Conservation (phyloP, 2,329 filamentous ascomycete species). For the Elsinoe australis region DNA sequence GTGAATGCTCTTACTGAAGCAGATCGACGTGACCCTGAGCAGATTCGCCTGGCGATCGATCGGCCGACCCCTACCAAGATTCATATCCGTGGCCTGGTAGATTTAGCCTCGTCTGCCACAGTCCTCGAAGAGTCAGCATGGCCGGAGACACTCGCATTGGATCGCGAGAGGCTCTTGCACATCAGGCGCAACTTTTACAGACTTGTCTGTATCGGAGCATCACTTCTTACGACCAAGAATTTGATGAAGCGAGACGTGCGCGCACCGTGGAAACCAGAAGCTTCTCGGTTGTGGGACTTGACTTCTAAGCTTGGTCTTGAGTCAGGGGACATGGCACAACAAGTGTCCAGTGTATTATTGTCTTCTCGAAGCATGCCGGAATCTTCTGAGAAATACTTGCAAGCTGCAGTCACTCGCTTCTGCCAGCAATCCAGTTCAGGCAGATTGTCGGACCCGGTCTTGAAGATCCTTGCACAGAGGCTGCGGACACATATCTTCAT, state of each 20-base stretch:
- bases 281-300: constrained; percentile 60
- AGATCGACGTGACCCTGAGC: constrained; percentile 61
- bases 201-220: constrained; percentile 65
- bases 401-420: constrained; percentile 40
- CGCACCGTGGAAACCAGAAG: constrained; percentile 67
- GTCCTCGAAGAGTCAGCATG: constrained; percentile 49
- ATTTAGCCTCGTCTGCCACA: constrained; percentile 62
- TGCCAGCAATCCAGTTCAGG: constrained; percentile 37
- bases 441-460: constrained; percentile 49
- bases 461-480: constrained; percentile 61
- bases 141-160: constrained; percentile 67
- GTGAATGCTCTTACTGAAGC: constrained; percentile 58
- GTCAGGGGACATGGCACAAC: constrained; percentile 30
- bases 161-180: constrained; percentile 54
- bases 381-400: constrained; percentile 38
- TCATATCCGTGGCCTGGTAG: constrained; percentile 67
- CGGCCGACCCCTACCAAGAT: constrained; percentile 61
- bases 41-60: constrained; percentile 53
- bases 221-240: constrained; percentile 74
- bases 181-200: constrained; percentile 52
- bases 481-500: constrained; percentile 59
- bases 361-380: constrained; percentile 45
- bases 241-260: constrained; percentile 73
- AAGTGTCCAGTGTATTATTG: constrained; percentile 43
- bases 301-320: constrained; percentile 14